Evolutionary conservation across 1,284 basidiomycete genomes (phyloP), one percentile per base, ranked within the genome.

Genomic region (Mycena sp.): DNA sequence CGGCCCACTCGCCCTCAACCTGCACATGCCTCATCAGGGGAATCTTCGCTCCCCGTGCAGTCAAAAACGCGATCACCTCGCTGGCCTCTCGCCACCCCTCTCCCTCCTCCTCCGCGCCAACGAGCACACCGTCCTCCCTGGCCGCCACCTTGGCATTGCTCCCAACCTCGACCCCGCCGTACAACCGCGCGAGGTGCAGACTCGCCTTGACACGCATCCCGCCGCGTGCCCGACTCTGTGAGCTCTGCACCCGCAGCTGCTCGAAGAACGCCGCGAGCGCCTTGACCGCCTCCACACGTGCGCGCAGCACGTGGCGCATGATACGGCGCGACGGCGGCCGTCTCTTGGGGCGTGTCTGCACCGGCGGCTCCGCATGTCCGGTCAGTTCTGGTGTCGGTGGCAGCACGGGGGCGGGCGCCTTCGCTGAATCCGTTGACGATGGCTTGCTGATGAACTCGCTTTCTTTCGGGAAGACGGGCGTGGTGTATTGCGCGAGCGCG

Each of bases 221-320:
- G 46, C 76, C 73, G 28, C 45, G 53, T 16, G 2, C 19, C 41
- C 58, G 57, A 46, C 45, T 38, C 53, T 65, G 58, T 35, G 28
- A 11, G 44, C 76, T 77, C 5, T 81, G 81, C 46, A 73, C 72
- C 14, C 73, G 76, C 64, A 96, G 80, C 62, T 90, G 84, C 46
- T 87, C 83, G 60, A 96, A 86, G 71, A 93, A 89, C 46, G 78
- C 76, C 6, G 89, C 87, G 16, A 96, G 85, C 4, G 89, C 87
- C 61, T 87, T 87, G 25, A 89, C 85, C 16, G 94, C 94, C 72
- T 93, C 88, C 4, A 89, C 84, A 17, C 94, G 89, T 23, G 91
- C 89, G 25, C 92, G 86, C 51, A 96, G 81, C 51, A 96, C 91
- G 77, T 96, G 93, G 21, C 92, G 89, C 69, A 97, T 89, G 61